Conservation (phyloP, 31 red algal genomes). For the Endocladia muricata region DNA sequence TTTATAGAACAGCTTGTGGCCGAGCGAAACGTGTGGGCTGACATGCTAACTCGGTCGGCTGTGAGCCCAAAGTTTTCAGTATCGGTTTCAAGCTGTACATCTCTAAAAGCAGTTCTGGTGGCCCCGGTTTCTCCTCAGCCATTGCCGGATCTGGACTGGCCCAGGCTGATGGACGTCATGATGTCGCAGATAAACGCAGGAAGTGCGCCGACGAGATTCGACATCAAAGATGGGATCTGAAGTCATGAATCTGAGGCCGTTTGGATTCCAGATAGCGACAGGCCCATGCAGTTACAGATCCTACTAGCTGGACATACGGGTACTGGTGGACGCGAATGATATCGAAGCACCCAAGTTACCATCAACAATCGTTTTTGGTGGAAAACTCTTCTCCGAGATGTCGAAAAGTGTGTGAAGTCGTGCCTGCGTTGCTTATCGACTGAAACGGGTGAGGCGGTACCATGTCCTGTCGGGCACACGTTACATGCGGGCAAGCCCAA, state of each 20-base stretch:
- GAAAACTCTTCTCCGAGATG: neutral
- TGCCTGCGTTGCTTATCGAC: slow-evolving; percentile 7
- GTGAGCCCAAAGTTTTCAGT: neutral
- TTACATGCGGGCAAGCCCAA: neutral
- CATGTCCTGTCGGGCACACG: slow-evolving; percentile 1
- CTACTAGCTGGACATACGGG: slow-evolving; percentile 32
- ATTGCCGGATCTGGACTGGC: neutral
- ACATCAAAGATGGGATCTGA: neutral
- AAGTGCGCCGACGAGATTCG: neutral
- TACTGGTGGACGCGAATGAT: neutral
- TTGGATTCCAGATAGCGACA: slow-evolving; percentile 22
- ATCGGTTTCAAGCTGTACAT: neutral
- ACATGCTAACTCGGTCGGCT: slow-evolving; percentile 14
- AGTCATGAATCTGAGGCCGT: neutral
- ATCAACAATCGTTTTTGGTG: slow-evolving; percentile 1
- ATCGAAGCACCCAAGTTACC: neutral
- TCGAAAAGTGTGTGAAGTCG: neutral
- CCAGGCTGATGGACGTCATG: neutral
- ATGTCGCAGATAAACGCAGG: neutral
- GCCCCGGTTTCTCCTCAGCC: neutral
- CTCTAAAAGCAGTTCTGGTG: neutral
- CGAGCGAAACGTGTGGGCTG: slow-evolving; percentile 4
- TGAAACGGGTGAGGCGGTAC: neutral
- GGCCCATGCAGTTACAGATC: neutral
- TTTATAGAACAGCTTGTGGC: slow-evolving; percentile 7